Evolutionary conservation across 2,329 filamentous ascomycete species (phyloP), one percentile per base, ranked within the genome.

Genomic region (Aureobasidium sp.): DNA sequence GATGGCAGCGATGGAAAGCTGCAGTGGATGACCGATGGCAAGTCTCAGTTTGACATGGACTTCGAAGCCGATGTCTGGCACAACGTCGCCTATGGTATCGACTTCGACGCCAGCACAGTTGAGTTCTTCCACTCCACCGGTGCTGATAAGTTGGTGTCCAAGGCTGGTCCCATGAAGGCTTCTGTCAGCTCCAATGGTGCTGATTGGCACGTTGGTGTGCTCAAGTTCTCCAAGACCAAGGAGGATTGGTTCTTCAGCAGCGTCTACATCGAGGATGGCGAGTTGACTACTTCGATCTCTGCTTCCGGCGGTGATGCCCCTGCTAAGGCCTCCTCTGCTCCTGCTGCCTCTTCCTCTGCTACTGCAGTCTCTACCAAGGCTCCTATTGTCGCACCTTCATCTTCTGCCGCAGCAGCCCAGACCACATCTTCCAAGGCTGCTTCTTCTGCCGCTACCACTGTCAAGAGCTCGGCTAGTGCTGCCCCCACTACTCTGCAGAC

Each of bases 191-290:
- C 67, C 54, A 87, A 90, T 71, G 87, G 86, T 42, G 81, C 79
- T 2, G 87, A 90, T 70, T 90, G 86, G 85, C 87, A 91, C 73
- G 73, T 91, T 50, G 87, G 87, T 62, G 83, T 88, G 29, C 76
- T 90, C 59, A 83, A 88, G 65, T 76, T 90, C 61, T 83, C 86
- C 13, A 74, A 76, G 37, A 83, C 83, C 0, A 72, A 73, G 2
- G 87, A 89, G 76, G 86, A 90, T 69, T 86, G 86, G 77, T 89
- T 83, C 71, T 90, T 88, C 75, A 86, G 83, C 3, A 86, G 87
- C 9, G 84, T 89, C 3, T 90, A 88, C 68, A 79, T 90, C 53
- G 87, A 90, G 78, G 79, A 76, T 50, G 85, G 83, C n/a, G 63
- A 66, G 15, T 30, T 73, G 8, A 73, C 70, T 0, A 69, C 64